phyloP scores from a whole-genome alignment of 345 rosid species.

The Syzygium aromaticum region DNA sequence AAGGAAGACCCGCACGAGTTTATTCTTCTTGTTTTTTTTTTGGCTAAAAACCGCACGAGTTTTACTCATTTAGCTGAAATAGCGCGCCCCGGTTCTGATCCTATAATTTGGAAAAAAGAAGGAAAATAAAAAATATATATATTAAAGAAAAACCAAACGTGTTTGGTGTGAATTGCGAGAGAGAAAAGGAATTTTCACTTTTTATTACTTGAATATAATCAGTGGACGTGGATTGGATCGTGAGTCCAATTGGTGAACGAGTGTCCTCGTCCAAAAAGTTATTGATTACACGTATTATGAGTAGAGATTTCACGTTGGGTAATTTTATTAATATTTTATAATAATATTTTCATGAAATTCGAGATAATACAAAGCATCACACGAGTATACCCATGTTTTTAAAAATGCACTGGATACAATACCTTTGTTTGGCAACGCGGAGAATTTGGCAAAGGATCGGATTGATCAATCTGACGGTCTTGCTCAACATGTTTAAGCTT shows the following conservation, averaged over 20 bases:
- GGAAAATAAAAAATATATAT: not conserved
- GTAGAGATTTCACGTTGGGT: not conserved
- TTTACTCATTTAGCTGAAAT: too few relatives aligned
- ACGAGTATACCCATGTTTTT: not conserved
- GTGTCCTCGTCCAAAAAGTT: not conserved
- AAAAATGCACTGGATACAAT: not conserved
- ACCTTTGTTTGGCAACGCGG: not conserved
- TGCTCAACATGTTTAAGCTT: not conserved
- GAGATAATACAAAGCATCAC: too few relatives aligned
- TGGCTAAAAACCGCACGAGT: not conserved
- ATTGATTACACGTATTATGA: not conserved
- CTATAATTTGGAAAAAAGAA: not conserved
- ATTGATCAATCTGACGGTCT: not conserved
- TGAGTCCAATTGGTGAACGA: not conserved
- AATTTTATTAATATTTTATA: not conserved
- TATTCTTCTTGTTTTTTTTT: too few relatives aligned
- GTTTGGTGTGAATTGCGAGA: not conserved
- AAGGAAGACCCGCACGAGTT: not conserved
- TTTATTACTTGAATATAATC: too few relatives aligned
- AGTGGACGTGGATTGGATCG: too few relatives aligned
- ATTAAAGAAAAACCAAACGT: not conserved
- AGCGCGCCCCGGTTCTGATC: not conserved
- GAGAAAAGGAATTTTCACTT: too few relatives aligned
- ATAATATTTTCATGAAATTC: too few relatives aligned
- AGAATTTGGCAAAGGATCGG: not conserved